A percentile compares a stretch with the other conserved stretches of the same genome.
phyloP scores from a whole-genome alignment of 306 rosid genomes.

The Canavalia gladiata region DNA sequence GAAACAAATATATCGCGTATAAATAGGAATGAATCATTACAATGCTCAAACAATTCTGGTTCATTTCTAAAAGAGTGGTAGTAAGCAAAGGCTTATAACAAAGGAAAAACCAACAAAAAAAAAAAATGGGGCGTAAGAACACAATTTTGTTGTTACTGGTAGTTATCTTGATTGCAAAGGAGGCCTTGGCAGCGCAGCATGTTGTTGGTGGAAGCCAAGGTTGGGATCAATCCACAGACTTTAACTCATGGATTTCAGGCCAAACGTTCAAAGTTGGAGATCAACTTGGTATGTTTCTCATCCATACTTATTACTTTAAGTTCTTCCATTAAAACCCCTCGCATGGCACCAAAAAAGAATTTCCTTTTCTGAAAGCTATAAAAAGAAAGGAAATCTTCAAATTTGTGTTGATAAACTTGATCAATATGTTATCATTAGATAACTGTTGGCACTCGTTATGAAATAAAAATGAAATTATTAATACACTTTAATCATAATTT shows the following conservation, averaged over 20 bases:
- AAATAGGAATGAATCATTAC: conserved; percentile 45
- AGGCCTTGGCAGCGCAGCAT: conserved; percentile 62
- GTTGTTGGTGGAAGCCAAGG: conserved; percentile 93
- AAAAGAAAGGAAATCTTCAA: background rate
- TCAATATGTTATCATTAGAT: background rate
- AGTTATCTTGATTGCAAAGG: conserved; percentile 55
- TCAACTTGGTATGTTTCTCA: conserved; percentile 72
- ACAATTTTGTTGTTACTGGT: conserved; percentile 56
- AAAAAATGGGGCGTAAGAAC: conserved; percentile 67
- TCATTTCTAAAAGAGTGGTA: conserved; percentile 22
- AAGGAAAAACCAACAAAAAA: background rate
- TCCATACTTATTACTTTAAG: background rate
- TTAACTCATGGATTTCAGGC: conserved; percentile 73
- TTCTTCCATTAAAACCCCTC: background rate
- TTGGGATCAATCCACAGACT: conserved; percentile 83
- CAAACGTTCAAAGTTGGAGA: conserved; percentile 86
- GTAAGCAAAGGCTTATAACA: background rate
- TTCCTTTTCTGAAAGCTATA: background rate
- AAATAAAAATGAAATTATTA: too few species aligned
- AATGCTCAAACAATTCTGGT: conserved; percentile 19
- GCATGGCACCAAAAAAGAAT: background rate
- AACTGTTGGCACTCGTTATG: too few species aligned
- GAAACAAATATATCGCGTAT: conserved; percentile 42
- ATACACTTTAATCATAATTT: too few species aligned
- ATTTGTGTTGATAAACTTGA: background rate